These are phyloP conservation scores for Juglanconis sp. DNA, from an alignment of 2,329 filamentous ascomycete species.

Conservation along the genomic window DNA sequence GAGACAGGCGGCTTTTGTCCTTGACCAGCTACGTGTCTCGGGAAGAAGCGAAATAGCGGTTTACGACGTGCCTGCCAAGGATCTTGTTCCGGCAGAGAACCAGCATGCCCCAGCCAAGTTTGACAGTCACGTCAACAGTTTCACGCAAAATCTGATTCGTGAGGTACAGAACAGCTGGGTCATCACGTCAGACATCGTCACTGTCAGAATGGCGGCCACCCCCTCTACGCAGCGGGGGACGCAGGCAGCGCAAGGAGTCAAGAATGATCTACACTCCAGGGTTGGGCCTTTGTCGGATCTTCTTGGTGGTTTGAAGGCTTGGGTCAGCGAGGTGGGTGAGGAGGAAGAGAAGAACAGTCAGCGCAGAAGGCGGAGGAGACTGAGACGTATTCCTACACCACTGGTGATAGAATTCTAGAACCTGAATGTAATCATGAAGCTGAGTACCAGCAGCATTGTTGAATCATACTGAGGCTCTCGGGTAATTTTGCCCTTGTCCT, in stretches of 20 bases:
- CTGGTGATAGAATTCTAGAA: background rate
- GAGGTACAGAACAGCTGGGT: constrained; percentile 47
- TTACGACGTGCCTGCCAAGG: background rate
- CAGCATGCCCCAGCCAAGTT: background rate
- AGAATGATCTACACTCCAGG: constrained; percentile 19
- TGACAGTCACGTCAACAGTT: constrained; percentile 34
- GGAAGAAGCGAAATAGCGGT: background rate
- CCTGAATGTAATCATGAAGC: background rate
- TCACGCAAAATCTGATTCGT: constrained; percentile 39
- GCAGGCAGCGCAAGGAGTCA: constrained; percentile 35
- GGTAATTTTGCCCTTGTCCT: no score
- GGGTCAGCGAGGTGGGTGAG: constrained; percentile 1
- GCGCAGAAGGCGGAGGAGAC: background rate
- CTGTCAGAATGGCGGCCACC: constrained; percentile 36
- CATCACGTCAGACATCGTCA: constrained; percentile 30
- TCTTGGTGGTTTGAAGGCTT: background rate
- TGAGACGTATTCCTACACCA: background rate
- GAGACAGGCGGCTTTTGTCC: background rate
- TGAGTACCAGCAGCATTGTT: background rate
- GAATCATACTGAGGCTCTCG: no score
- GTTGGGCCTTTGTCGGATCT: constrained; percentile 1
- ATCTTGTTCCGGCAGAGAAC: constrained; percentile 1
- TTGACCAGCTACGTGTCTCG: background rate
- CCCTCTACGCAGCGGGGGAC: constrained; percentile 27
- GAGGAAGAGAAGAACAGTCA: background rate